Percentiles rank a stretch among this genome's conserved stretches.
phyloP scores from a whole-genome alignment of 108 stramenopile species.

The Nitzschia sp. region DNA sequence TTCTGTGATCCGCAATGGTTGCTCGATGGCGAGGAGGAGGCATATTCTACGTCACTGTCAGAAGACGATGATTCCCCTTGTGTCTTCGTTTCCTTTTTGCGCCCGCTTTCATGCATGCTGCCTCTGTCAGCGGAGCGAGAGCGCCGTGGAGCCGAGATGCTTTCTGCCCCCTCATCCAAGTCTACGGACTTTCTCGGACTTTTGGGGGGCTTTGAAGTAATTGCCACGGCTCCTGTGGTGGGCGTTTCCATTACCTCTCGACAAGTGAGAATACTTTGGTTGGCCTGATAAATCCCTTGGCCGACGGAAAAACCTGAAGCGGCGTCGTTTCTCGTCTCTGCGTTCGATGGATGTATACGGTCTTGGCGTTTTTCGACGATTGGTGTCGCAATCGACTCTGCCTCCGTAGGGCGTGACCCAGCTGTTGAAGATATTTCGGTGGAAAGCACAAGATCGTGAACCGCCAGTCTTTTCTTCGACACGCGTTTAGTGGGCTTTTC shows the following conservation, averaged over 20 bases:
- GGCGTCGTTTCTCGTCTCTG: not conserved
- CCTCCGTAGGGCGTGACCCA: not conserved
- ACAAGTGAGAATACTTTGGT: not conserved
- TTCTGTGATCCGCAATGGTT: not conserved
- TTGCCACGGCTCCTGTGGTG: not conserved
- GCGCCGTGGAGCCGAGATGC: conserved; percentile 3
- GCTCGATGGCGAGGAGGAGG: not conserved
- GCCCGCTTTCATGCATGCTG: not conserved
- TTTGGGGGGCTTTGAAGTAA: not conserved
- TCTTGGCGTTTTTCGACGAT: not conserved
- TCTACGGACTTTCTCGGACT: not conserved
- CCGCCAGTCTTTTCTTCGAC: too few relatives aligned
- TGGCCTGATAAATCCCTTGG: not conserved
- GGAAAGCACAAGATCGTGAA: too few relatives aligned
- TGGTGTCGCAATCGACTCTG: not conserved
- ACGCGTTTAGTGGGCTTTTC: too few relatives aligned
- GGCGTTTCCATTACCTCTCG: not conserved
- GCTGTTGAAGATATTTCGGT: not conserved
- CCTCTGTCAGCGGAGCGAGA: not conserved
- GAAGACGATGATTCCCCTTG: not conserved
- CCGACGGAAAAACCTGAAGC: not conserved
- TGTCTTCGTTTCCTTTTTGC: not conserved
- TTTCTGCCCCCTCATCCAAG: not conserved
- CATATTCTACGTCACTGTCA: not conserved
- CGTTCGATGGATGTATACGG: not conserved